These are phyloP conservation scores for Cylindrotheca closterium DNA, from an alignment of 108 stramenopile genomes.

Conservation along the genomic window DNA sequence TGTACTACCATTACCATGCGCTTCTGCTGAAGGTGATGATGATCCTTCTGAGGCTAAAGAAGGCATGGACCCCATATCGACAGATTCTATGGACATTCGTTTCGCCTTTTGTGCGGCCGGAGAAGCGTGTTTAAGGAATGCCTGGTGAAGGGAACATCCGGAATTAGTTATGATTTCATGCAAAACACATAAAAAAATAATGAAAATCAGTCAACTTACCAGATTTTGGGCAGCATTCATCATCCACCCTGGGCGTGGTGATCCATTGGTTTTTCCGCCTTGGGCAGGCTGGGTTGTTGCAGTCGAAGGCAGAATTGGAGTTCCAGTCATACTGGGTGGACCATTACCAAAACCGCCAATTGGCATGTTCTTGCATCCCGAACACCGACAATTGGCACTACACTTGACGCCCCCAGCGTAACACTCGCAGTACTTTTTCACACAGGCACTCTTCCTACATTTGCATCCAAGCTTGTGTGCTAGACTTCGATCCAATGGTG, in stretches of 20 bases:
- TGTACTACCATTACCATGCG: too few relatives aligned
- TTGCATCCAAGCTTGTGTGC: constrained; percentile 94
- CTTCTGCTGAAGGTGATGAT: constrained; percentile 6
- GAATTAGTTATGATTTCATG: background rate
- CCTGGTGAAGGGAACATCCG: constrained; percentile 13
- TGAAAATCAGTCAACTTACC: constrained; percentile 42
- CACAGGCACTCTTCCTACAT: constrained; percentile 89
- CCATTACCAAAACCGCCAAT: constrained; percentile 19
- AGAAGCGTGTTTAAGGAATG: constrained; percentile 53
- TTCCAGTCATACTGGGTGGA: background rate
- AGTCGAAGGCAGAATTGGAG: constrained; percentile 3
- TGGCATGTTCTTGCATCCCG: constrained; percentile 86
- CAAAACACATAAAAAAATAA: constrained; percentile 4
- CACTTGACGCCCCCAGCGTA: constrained; percentile 86
- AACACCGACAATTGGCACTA: constrained; percentile 87
- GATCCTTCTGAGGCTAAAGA: constrained; percentile 33
- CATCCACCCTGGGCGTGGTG: constrained; percentile 43
- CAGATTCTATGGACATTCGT: constrained; percentile 13
- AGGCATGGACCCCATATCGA: constrained; percentile 31
- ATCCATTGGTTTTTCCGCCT: background rate
- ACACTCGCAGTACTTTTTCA: constrained; percentile 97
- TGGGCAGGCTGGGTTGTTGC: background rate
- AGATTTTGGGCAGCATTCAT: constrained; percentile 81
- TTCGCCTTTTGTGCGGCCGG: constrained; percentile 19
- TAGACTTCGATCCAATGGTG: constrained; percentile 23